Base-by-base conservation (phyloP, 2,329 filamentous ascomycete genomes). In the Cytospora piceicola region DNA sequence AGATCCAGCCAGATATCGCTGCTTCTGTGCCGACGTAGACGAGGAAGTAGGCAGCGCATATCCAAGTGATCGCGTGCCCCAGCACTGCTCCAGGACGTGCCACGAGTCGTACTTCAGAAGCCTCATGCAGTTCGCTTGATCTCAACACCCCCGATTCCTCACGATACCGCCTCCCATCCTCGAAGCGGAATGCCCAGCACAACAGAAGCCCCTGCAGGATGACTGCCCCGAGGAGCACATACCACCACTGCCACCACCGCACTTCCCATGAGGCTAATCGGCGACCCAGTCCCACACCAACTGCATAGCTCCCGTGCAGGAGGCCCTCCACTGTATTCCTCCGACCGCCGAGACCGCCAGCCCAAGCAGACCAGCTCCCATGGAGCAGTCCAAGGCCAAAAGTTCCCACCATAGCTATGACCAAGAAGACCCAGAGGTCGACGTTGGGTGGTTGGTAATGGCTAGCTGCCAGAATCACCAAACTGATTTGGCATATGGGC, bases 291-390 rank as follows among this genome's bases (percentile, higher is more conserved):
- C 77, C 76, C 0, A 76, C 79, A 0, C 79, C 79, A 1, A 74
- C 67, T 2, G 76, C 77, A 58, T 74, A 81, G 17, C 75, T 74
- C 1, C 79, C 79, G 64, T 81, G 79, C 66, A 81, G 64, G 52
- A 81, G 65, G 0, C 79, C 79, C 22, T 76, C 75, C 3, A 78
- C 71, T 1, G 74, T 72, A 66, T 80, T 81, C 7, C 58, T 34
- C n/a, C 77, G 76, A 20, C 74, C 75, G 2, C 74, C 69, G 71
- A 80, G 73, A 3, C 70, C 75, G 0, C 75, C 80, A 0, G 78
- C 79, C 79, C 79, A 82, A 0, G 80, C 78, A 60, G 78, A 81
- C 75, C 78, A 81, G 14, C 77, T 77, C 1, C 76, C 79, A 68
- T 82, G 80, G 0, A 81, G 62, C 2, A 82, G 66, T 0, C 79